Conservation (phyloP, 352 stramenopile genomes). For the Stramenopiles sp. region DNA sequence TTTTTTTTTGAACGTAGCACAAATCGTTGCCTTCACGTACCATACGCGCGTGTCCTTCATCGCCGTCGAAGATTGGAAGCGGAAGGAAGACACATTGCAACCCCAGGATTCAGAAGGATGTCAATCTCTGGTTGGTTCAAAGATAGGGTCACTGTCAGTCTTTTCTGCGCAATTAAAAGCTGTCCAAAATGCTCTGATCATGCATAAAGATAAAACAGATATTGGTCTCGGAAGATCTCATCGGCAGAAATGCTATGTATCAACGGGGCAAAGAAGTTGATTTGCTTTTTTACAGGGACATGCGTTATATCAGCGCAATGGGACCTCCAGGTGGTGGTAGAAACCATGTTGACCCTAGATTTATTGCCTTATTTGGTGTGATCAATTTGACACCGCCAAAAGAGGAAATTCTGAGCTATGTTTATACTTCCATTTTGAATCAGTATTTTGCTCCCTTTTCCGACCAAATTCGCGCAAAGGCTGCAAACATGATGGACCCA, state of each 20-base stretch:
- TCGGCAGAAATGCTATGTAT: constrained; percentile 70
- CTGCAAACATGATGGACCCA: constrained; percentile 50
- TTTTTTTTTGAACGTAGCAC: too few species aligned
- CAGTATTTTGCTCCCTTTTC: constrained; percentile 63
- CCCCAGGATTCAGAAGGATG: too few species aligned
- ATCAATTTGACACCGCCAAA: constrained; percentile 79
- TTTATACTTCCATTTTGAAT: constrained; percentile 75
- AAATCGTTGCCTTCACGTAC: too few species aligned
- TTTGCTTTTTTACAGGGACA: constrained; percentile 68
- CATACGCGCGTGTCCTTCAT: too few species aligned
- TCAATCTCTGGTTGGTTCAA: too few species aligned
- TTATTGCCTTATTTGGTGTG: constrained; percentile 80
- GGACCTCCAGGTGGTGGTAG: constrained; percentile 71
- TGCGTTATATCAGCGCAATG: constrained; percentile 81
- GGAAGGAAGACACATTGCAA: too few species aligned
- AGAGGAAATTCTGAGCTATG: constrained; percentile 62
- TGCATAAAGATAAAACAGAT: too few species aligned
- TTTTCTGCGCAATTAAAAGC: too few species aligned
- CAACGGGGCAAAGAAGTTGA: constrained; percentile 81
- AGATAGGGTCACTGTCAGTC: too few species aligned
- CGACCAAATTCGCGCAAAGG: constrained; percentile 50
- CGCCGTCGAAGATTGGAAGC: too few species aligned
- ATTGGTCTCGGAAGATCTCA: too few species aligned
- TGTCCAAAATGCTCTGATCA: too few species aligned
- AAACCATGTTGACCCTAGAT: constrained; percentile 77